phyloP scores from a whole-genome alignment of 768 basidiomycete genomes.

The Lentinus tigrinus region DNA sequence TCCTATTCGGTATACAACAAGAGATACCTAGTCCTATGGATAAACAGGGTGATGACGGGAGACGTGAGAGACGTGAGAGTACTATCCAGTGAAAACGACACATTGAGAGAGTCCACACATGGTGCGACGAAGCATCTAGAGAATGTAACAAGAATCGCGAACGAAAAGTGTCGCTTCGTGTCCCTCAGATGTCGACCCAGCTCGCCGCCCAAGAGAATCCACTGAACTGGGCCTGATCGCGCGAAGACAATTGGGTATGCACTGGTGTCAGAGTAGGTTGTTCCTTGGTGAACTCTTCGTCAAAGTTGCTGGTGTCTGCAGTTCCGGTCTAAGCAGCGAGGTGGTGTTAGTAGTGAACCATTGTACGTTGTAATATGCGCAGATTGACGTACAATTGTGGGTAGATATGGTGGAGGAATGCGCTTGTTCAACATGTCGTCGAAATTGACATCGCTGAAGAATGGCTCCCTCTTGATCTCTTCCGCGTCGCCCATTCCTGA shows the following conservation, averaged over 20 bases:
- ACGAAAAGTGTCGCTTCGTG: constrained; percentile 8
- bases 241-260: constrained; percentile 85
- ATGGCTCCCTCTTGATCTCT: constrained; percentile 95
- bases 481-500: constrained; percentile 91
- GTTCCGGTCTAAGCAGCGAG: constrained; percentile 60
- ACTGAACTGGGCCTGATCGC: constrained; percentile 93
- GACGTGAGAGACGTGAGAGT: constrained; percentile 1
- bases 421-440: constrained; percentile 96
- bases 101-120: constrained; percentile 6
- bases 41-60: not conserved
- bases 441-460: constrained; percentile 98
- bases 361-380: not conserved
- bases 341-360: not conserved
- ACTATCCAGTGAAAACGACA: constrained; percentile 30
- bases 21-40: not conserved
- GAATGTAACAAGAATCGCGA: constrained; percentile 26
- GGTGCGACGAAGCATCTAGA: constrained; percentile 19
- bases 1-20: no score
- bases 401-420: constrained; percentile 96
- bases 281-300: constrained; percentile 95
- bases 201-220: constrained; percentile 85
- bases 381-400: constrained; percentile 73
- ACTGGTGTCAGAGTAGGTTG: constrained; percentile 98
- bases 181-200: constrained; percentile 38
- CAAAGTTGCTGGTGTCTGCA: constrained; percentile 91